These are phyloP conservation scores for Gossypium lobatum DNA, from an alignment of 441 rosid genomes.

Conservation along the genomic window DNA sequence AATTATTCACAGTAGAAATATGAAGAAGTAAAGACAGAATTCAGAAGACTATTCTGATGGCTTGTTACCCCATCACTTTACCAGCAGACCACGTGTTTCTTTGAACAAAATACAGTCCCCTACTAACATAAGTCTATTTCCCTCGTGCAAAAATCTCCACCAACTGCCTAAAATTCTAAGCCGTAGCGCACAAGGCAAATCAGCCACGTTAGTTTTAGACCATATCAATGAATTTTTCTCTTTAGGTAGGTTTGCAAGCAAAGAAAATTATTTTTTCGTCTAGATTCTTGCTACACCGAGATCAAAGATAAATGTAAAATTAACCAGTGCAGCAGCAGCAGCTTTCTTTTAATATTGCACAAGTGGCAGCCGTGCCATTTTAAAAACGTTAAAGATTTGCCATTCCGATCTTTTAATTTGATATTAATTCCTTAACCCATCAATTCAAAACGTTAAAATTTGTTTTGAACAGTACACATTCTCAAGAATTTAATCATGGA, in stretches of 20 bases:
- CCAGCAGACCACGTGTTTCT: not conserved
- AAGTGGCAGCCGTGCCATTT: not conserved
- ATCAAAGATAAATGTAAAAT: not conserved
- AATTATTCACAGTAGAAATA: not conserved
- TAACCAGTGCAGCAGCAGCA: not conserved
- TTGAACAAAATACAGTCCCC: not conserved
- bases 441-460: not conserved
- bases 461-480: not conserved
- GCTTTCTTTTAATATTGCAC: not conserved
- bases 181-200: not conserved
- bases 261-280: not conserved
- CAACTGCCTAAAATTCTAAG: not conserved
- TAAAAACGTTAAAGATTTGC: not conserved
- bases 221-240: not conserved
- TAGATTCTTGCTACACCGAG: not conserved
- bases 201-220: not conserved
- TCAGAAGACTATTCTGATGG: not conserved
- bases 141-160: not conserved
- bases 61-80: not conserved
- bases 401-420: not conserved
- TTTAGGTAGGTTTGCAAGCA: not conserved
- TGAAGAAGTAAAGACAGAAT: not conserved
- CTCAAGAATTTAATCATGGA: constrained; percentile 5
- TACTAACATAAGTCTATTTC: not conserved
- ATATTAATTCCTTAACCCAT: not conserved